Conservation (phyloP, 768 basidiomycete species). For the Lentinula aciculospora region DNA sequence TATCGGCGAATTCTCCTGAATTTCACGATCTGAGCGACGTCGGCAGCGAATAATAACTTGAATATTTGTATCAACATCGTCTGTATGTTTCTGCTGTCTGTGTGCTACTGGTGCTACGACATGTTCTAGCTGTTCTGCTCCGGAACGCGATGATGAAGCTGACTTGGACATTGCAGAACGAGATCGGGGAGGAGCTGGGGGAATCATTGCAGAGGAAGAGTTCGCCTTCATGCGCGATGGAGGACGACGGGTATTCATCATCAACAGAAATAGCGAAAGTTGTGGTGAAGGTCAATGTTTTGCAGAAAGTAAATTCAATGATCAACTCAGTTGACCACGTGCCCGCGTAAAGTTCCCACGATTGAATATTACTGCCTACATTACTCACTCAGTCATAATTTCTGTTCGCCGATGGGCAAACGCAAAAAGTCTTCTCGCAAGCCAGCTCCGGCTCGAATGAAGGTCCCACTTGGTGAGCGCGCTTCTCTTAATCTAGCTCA, state of each 20-base stretch:
- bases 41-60: slow-evolving; percentile 91
- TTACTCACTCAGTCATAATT: background rate
- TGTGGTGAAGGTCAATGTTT: slow-evolving; percentile 4
- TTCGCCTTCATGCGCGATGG: slow-evolving; percentile 41
- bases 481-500: slow-evolving; percentile 6
- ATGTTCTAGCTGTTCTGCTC: slow-evolving; percentile 20
- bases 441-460: slow-evolving; percentile 59
- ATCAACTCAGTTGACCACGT: slow-evolving; percentile 1
- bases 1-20: slow-evolving; percentile 80
- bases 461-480: slow-evolving; percentile 73
- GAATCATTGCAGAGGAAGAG: slow-evolving; percentile 18
- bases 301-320: background rate
- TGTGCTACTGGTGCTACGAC: slow-evolving; percentile 13
- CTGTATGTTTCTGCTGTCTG: slow-evolving; percentile 19
- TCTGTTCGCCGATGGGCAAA: slow-evolving; percentile 61
- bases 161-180: slow-evolving; percentile 46
- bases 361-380: background rate
- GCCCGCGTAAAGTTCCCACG: background rate
- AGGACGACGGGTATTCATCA: slow-evolving; percentile 64
- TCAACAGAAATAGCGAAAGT: background rate
- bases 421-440: slow-evolving; percentile 88
- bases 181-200: slow-evolving; percentile 34
- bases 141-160: slow-evolving; percentile 25
- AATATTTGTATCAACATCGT: slow-evolving; percentile 77
- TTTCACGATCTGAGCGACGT: slow-evolving; percentile 79